Evolutionary conservation across 139 green algal genomes (phyloP).

Genomic region (Picochlorum sp.): DNA sequence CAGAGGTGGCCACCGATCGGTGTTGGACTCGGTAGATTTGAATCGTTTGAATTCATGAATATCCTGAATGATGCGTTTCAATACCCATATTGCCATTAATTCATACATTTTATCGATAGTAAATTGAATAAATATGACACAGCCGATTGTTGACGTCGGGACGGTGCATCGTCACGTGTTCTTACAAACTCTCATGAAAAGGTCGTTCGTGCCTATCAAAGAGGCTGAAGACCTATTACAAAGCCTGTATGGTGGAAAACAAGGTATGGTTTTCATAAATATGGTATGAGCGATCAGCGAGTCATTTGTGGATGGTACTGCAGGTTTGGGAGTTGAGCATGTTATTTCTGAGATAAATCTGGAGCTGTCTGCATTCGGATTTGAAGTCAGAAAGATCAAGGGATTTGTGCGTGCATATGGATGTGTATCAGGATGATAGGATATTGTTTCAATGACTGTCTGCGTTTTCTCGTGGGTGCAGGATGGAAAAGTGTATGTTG

Average conservation of each 20-base stretch:
- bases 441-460: background rate
- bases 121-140: background rate
- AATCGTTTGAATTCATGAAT: no score
- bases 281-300: no score
- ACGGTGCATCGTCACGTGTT: constrained; percentile 4
- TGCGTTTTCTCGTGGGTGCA: background rate
- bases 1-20: no score
- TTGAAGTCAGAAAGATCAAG: constrained; percentile 8
- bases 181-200: constrained; percentile 15
- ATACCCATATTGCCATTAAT: background rate
- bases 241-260: background rate
- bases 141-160: background rate
- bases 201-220: background rate
- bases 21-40: no score
- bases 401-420: constrained; percentile 2
- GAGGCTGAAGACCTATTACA: constrained; percentile 11
- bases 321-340: background rate
- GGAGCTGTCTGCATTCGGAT: background rate
- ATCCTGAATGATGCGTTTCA: no score
- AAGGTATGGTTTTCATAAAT: background rate
- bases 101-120: background rate
- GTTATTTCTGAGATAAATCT: constrained; percentile 8
- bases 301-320: background rate
- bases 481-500: constrained; percentile 10
- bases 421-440: no score